Conservation (phyloP, 2,329 filamentous ascomycete genomes). For the Aspergillus sp. region DNA sequence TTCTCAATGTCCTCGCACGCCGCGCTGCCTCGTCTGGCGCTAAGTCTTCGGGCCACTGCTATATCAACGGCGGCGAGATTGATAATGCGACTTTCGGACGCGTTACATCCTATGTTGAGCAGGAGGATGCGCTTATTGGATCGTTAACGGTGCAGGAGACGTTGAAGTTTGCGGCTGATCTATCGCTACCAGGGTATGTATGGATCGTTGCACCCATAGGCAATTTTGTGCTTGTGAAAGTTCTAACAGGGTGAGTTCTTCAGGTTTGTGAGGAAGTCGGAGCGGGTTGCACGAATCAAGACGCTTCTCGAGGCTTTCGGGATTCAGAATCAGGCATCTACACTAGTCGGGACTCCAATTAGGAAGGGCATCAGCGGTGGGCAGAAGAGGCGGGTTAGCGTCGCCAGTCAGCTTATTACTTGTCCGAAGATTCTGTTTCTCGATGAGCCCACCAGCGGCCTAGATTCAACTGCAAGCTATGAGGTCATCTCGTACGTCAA, state of each 20-base stretch:
- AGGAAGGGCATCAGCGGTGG: constrained; percentile 81
- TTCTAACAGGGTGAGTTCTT: background rate
- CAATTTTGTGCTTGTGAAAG: background rate
- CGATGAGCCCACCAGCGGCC: constrained; percentile 79
- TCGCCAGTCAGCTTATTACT: constrained; percentile 79
- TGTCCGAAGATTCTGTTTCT: constrained; percentile 78
- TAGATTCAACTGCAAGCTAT: constrained; percentile 74
- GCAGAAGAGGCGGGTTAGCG: constrained; percentile 77
- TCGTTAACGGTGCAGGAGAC: constrained; percentile 79
- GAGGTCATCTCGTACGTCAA: constrained; percentile 76
- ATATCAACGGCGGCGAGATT: constrained; percentile 62
- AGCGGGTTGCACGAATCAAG: constrained; percentile 64
- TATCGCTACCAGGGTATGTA: constrained; percentile 61
- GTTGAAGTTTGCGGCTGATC: constrained; percentile 71
- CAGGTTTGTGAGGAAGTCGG: constrained; percentile 53
- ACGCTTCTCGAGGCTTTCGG: constrained; percentile 71
- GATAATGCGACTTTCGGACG: constrained; percentile 59
- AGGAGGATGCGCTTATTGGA: constrained; percentile 81
- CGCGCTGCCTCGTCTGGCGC: constrained; percentile 56
- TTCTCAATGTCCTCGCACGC: constrained; percentile 76
- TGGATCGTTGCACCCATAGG: constrained; percentile 9
- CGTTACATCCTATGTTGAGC: constrained; percentile 78
- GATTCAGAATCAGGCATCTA: constrained; percentile 66
- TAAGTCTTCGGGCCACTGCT: constrained; percentile 53
- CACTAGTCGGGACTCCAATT: constrained; percentile 77